phyloP scores from a whole-genome alignment of 2,329 filamentous ascomycete species.

The Pochonia chlamydosporia region DNA sequence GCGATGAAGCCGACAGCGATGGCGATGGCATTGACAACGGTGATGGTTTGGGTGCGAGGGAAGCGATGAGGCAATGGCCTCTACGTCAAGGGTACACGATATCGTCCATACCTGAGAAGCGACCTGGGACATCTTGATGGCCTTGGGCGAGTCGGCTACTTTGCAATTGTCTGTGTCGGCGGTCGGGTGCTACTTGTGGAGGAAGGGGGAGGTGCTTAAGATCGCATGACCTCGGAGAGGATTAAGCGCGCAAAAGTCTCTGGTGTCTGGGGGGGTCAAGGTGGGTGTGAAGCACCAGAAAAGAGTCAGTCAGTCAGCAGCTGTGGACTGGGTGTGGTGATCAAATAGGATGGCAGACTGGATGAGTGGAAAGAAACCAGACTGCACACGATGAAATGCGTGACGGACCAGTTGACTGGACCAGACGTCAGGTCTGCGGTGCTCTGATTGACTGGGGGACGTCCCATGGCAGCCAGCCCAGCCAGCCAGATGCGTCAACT shows the following conservation, averaged over 20 bases:
- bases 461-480: too few relatives aligned
- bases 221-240: conserved; percentile 32
- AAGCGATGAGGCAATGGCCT: not conserved
- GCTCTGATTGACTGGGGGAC: too few relatives aligned
- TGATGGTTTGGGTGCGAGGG: not conserved
- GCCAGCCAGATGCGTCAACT: too few relatives aligned
- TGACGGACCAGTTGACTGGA: too few relatives aligned
- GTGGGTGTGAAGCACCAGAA: conserved; percentile 8
- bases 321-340: conserved; percentile 8
- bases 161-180: conserved; percentile 40
- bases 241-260: conserved; percentile 13
- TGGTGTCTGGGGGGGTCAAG: conserved; percentile 11
- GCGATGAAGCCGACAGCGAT: not conserved
- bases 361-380: conserved; percentile 17
- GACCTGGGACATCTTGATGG: conserved; percentile 53
- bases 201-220: conserved; percentile 25
- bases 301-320: conserved; percentile 6
- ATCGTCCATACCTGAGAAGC: conserved; percentile 49
- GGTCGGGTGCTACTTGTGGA: conserved; percentile 24
- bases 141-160: conserved; percentile 17
- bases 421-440: too few relatives aligned
- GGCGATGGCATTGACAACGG: not conserved
- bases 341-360: too few relatives aligned
- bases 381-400: too few relatives aligned
- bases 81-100: not conserved